These are phyloP conservation scores for Meyerozyma carpophila DNA, from an alignment of 1,139 yeast genomes.

Conservation along the genomic window DNA sequence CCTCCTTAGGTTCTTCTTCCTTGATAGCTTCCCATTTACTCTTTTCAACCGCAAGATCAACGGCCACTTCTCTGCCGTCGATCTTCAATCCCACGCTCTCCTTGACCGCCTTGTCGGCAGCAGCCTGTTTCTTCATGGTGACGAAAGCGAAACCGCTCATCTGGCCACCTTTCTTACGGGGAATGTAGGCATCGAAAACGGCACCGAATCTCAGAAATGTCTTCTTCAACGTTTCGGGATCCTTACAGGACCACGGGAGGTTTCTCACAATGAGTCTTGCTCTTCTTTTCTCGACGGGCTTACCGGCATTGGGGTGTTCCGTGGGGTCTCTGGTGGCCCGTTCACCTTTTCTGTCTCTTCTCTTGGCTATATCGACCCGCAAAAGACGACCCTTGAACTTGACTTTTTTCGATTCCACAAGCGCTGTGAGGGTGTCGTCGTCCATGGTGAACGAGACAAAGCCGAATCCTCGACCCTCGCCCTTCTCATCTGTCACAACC, in stretches of 20 bases:
- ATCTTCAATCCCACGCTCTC: conserved; percentile 70
- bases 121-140: conserved; percentile 73
- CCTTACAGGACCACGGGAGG: conserved; percentile 92
- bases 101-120: conserved; percentile 80
- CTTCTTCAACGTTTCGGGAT: conserved; percentile 65
- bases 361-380: conserved; percentile 83
- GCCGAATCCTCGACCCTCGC: conserved; percentile 87
- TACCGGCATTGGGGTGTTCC: conserved; percentile 6
- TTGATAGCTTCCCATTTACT: conserved; percentile 60
- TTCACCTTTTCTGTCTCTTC: conserved; percentile 70
- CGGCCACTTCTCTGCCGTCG: conserved; percentile 89
- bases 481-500: conserved; percentile 72
- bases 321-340: conserved; percentile 2
- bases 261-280: conserved; percentile 87
- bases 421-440: conserved; percentile 78
- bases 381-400: conserved; percentile 65
- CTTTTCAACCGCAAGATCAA: conserved; percentile 89
- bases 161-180: conserved; percentile 80
- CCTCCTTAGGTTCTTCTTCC: conserved; percentile 38
- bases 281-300: conserved; percentile 52
- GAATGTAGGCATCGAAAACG: conserved; percentile 85
- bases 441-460: conserved; percentile 85
- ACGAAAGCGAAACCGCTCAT: conserved; percentile 96
- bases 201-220: conserved; percentile 76
- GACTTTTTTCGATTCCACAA: conserved; percentile 58